Conservation (phyloP, 2,329 filamentous ascomycete species). For the Trichophyton rubrum region DNA sequence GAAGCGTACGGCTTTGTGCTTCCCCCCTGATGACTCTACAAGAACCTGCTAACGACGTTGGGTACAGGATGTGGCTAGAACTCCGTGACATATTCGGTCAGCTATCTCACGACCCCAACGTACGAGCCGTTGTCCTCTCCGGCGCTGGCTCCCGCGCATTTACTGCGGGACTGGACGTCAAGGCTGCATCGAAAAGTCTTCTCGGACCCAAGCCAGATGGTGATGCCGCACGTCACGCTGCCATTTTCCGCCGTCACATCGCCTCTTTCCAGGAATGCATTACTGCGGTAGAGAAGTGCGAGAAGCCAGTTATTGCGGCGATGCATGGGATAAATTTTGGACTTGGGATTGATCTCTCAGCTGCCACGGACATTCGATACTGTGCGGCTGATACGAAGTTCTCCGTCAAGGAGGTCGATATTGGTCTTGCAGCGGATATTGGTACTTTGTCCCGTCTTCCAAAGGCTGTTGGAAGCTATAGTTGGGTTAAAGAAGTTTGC, state of each 20-base stretch:
- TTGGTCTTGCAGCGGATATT: slow-evolving; percentile 38
- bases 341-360: slow-evolving; percentile 54
- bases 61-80: slow-evolving; percentile 68
- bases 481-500: slow-evolving; percentile 40
- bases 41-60: neutral
- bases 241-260: slow-evolving; percentile 53
- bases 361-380: slow-evolving; percentile 33
- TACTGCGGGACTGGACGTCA: slow-evolving; percentile 73
- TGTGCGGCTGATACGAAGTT: slow-evolving; percentile 27
- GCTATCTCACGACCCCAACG: slow-evolving; percentile 57
- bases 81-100: slow-evolving; percentile 58
- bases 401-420: slow-evolving; percentile 39
- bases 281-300: slow-evolving; percentile 64
- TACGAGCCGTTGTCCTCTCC: slow-evolving; percentile 67
- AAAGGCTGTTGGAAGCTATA: slow-evolving; percentile 34
- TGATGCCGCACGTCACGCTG: slow-evolving; percentile 55
- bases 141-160: slow-evolving; percentile 75
- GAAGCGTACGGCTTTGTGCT: slow-evolving; percentile 41
- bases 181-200: slow-evolving; percentile 48
- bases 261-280: slow-evolving; percentile 71
- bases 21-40: neutral
- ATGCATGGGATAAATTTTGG: slow-evolving; percentile 69
- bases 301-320: slow-evolving; percentile 79
- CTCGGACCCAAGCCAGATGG: slow-evolving; percentile 24
- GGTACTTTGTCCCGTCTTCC: slow-evolving; percentile 37